Conservation (phyloP, 495 filamentous ascomycete species). For the Podospora conica region DNA sequence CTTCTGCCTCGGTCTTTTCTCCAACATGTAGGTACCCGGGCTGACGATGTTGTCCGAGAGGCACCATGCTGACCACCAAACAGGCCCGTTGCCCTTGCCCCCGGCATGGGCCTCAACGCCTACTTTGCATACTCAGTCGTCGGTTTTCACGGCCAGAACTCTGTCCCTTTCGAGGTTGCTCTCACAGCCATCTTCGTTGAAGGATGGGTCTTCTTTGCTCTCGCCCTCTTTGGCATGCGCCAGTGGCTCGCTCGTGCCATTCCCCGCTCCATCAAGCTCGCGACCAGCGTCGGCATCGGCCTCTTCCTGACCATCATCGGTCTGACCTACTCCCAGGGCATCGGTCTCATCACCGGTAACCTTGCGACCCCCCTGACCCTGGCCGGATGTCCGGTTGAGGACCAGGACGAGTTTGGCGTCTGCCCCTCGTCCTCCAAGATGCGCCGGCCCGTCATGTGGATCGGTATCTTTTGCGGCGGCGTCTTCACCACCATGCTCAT, state of each 20-base stretch:
- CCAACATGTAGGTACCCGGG: conserved; percentile 40
- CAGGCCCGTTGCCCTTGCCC: conserved; percentile 68
- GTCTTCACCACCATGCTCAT: conserved; percentile 68
- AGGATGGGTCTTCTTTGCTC: conserved; percentile 62
- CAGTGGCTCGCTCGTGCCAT: conserved; percentile 79
- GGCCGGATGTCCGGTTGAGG: conserved; percentile 53
- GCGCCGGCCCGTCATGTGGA: conserved; percentile 72
- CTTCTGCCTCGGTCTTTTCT: conserved; percentile 70
- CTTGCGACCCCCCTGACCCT: conserved; percentile 56
- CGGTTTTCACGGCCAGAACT: conserved; percentile 64
- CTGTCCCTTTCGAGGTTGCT: conserved; percentile 62
- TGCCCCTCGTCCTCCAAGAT: conserved; percentile 56
- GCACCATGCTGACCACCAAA: conserved; percentile 4
- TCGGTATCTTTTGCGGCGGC: conserved; percentile 78
- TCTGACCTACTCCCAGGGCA: conserved; percentile 70
- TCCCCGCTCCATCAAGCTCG: conserved; percentile 72
- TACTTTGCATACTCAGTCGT: conserved; percentile 83
- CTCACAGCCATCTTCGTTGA: conserved; percentile 80
- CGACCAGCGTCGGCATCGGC: conserved; percentile 76
- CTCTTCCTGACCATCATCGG: conserved; percentile 77
- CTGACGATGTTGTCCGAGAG: not conserved
- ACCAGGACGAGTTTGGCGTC: conserved; percentile 33
- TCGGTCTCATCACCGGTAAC: conserved; percentile 62
- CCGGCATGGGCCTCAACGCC: conserved; percentile 79
- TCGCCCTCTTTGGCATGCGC: conserved; percentile 68